Evolutionary conservation across 371 early-diverging fungal genomes (phyloP).

Genomic region (Dentiscutata heterogama): DNA sequence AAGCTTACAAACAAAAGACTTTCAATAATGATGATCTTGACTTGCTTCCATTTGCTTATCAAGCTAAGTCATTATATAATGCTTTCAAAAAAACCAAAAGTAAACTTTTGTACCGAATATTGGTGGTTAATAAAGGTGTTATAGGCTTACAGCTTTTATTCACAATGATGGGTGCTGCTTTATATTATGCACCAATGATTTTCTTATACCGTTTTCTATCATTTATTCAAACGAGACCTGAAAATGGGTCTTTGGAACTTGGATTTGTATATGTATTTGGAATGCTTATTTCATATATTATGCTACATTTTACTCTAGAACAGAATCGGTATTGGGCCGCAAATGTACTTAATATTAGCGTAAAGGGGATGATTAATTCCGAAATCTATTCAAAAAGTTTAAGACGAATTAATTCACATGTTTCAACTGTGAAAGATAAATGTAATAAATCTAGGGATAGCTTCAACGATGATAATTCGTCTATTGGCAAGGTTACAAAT

Average conservation of each 20-base stretch:
- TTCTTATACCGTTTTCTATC: conserved; percentile 53
- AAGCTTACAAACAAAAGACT: background rate
- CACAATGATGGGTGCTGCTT: background rate
- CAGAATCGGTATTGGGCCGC: conserved; percentile 22
- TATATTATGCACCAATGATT: conserved; percentile 50
- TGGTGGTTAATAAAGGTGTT: background rate
- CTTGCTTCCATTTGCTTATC: conserved; percentile 8
- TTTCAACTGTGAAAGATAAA: background rate
- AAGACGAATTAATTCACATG: conserved; percentile 7
- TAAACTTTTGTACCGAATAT: background rate
- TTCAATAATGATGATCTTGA: conserved; percentile 19
- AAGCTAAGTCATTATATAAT: conserved; percentile 1
- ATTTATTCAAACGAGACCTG: conserved; percentile 2
- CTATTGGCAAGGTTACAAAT: conserved; percentile 81
- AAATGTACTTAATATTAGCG: background rate
- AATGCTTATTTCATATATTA: conserved; percentile 25
- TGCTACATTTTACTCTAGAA: background rate
- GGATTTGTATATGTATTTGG: conserved; percentile 8
- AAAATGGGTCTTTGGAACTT: background rate
- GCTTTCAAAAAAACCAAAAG: background rate
- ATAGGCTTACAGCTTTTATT: background rate
- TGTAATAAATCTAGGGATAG: conserved; percentile 28
- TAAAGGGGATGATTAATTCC: conserved; percentile 19
- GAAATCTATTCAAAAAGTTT: conserved; percentile 42
- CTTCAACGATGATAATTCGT: background rate